Base-by-base conservation (phyloP, 805 yeast species). In the Isabelozyma pseudorhagii region DNA sequence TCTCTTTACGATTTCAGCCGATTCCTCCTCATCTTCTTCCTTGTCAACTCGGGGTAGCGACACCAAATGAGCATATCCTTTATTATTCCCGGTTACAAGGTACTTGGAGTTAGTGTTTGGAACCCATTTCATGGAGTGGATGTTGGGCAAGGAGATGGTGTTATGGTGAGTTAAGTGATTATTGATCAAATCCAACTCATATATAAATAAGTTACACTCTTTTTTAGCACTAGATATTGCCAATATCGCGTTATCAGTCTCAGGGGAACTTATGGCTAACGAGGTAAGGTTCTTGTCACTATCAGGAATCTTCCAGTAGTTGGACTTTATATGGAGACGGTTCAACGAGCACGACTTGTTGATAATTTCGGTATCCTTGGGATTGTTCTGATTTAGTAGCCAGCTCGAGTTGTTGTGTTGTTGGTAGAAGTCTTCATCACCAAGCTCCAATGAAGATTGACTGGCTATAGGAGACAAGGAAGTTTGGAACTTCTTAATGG, bases 1-100 rank as follows among this genome's bases (percentile, higher is more conserved):
- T 38, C 96, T 72, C 62, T 83, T 87, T 53, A 86, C 69, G 17
- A 91, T 85, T 62, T 84, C 89, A 0, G 97, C 97, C 48, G 78
- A 72, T 21, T 76, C 63, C 18, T 68, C 63, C 3, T 59, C 76
- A 5, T 68, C 71, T 28, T 48, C 55, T 14, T 44, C 34, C 39
- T 45, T 36, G 14, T 41, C 46, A 1, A 43, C 14, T 15, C 3
- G 36, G 1, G 96, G 94, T 8, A 90, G 74, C 14, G 85, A 72
- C 3, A 89, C 81, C 51, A 91, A 64, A 64, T 92, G 89, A 0
- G 84, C 89, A 48, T 79, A 69, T 1, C 97, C 97, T 50, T 82
- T 80, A 46, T 77, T 79, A 62, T 90, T 94, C 9, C 96, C 97
- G 0, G 96, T 78, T n/a, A 83, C 60, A 42, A 86, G 61, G 38